Evolutionary conservation across 73 alveolate species (phyloP).

Genomic region (Urostyla sp.): DNA sequence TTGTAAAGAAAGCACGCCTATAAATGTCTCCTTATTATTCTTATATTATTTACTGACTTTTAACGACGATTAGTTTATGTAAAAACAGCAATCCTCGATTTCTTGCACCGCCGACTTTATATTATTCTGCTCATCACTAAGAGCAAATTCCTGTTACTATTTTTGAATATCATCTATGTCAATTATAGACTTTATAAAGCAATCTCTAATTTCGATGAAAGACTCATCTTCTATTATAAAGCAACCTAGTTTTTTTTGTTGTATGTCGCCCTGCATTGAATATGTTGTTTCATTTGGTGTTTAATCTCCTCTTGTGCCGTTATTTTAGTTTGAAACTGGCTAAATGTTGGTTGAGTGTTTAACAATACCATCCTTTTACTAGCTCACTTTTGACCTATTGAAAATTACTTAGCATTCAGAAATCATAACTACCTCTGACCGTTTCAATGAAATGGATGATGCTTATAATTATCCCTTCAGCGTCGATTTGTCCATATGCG

Average conservation of each 20-base stretch:
- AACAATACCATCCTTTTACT: neutral
- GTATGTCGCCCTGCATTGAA: neutral
- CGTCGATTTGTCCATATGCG: slow-evolving; percentile 11
- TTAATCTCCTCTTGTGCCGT: neutral
- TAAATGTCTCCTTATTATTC: slow-evolving; percentile 21
- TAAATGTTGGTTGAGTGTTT: neutral
- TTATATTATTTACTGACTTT: neutral
- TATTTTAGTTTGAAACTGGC: neutral
- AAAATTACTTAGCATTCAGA: neutral
- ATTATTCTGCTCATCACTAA: neutral
- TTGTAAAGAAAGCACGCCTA: slow-evolving; percentile 28
- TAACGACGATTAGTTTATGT: neutral
- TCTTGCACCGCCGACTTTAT: neutral
- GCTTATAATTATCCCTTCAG: neutral
- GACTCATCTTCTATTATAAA: slow-evolving; percentile 33
- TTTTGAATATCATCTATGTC: neutral
- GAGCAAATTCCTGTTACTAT: slow-evolving; percentile 12
- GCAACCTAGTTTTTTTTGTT: slow-evolving; percentile 8
- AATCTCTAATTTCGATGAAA: slow-evolving; percentile 40
- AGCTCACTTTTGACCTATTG: slow-evolving; percentile 30
- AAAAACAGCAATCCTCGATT: slow-evolving; percentile 53
- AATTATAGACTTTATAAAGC: slow-evolving; percentile 13
- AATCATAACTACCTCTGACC: slow-evolving; percentile 33
- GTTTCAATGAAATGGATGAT: neutral
- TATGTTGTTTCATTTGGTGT: neutral